Conservation (phyloP, 2,329 filamentous ascomycete genomes). For the Blastomyces gilchristii region DNA sequence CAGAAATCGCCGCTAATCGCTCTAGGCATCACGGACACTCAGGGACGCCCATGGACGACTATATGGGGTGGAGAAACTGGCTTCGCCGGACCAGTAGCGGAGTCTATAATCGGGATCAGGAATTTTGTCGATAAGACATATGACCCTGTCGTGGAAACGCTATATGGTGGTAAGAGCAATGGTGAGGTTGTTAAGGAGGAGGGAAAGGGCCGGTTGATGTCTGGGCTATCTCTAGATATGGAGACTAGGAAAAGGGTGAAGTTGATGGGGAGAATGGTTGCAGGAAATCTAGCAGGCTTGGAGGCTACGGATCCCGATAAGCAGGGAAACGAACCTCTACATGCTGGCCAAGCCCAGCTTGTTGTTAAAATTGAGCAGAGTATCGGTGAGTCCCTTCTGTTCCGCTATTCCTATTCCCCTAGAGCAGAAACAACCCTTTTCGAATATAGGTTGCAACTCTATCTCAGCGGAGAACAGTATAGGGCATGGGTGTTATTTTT, state of each 20-base stretch:
- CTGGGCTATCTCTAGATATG: conserved; percentile 54
- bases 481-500: not conserved
- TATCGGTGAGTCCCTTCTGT: conserved; percentile 38
- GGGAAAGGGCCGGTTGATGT: conserved; percentile 42
- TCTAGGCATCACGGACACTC: conserved; percentile 58
- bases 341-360: conserved; percentile 42
- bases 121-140: conserved; percentile 49
- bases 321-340: conserved; percentile 17
- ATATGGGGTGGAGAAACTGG: conserved; percentile 65
- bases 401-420: not conserved
- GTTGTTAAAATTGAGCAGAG: conserved; percentile 61
- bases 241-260: conserved; percentile 63
- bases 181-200: conserved; percentile 37
- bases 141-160: conserved; percentile 59
- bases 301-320: conserved; percentile 21
- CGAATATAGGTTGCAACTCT: not conserved
- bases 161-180: conserved; percentile 44
- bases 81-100: conserved; percentile 52
- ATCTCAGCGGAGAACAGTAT: not conserved
- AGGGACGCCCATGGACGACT: conserved; percentile 62
- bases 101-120: conserved; percentile 53
- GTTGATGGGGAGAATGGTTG: conserved; percentile 58
- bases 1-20: conserved; percentile 57
- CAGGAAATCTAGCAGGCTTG: conserved; percentile 44
- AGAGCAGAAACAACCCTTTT: not conserved